Evolutionary conservation across 179 eudicot species (phyloP).

Genomic region (Monotropa hypopitys): DNA sequence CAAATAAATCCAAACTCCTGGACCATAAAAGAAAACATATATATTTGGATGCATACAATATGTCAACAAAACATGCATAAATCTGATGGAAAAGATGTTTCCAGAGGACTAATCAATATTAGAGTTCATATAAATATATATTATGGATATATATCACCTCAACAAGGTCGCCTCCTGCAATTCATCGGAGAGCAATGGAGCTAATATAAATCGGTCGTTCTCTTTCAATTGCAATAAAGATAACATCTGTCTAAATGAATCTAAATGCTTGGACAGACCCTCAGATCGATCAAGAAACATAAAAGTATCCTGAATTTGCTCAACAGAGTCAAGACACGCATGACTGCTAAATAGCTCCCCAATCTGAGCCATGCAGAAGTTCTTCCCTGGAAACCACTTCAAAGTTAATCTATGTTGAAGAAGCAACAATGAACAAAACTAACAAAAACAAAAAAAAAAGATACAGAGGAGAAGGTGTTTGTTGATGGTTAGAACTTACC

Average conservation of each 20-base stretch:
- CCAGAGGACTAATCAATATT: not conserved
- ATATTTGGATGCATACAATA: not conserved
- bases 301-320: conserved; percentile 57
- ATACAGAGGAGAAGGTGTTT: not conserved
- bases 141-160: conserved; percentile 46
- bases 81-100: not conserved
- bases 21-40: conserved; percentile 1
- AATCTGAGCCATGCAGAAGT: conserved; percentile 67
- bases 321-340: conserved; percentile 31
- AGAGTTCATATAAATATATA: not conserved
- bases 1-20: conserved; percentile 53
- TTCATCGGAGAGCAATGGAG: conserved; percentile 56
- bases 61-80: not conserved
- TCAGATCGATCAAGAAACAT: conserved; percentile 73
- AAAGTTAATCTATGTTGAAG: conserved; percentile 3
- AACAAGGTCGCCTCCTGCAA: conserved; percentile 33
- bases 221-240: conserved; percentile 45
- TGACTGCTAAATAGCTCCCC: conserved; percentile 46
- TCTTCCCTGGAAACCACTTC: conserved; percentile 46
- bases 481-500: conserved; percentile 31
- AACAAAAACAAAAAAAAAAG: not conserved
- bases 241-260: conserved; percentile 66
- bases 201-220: conserved; percentile 37
- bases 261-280: conserved; percentile 63
- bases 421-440: conserved; percentile 4